These are phyloP conservation scores for Lojkania enalia DNA, from an alignment of 2,329 filamentous ascomycete genomes.

Conservation along the genomic window DNA sequence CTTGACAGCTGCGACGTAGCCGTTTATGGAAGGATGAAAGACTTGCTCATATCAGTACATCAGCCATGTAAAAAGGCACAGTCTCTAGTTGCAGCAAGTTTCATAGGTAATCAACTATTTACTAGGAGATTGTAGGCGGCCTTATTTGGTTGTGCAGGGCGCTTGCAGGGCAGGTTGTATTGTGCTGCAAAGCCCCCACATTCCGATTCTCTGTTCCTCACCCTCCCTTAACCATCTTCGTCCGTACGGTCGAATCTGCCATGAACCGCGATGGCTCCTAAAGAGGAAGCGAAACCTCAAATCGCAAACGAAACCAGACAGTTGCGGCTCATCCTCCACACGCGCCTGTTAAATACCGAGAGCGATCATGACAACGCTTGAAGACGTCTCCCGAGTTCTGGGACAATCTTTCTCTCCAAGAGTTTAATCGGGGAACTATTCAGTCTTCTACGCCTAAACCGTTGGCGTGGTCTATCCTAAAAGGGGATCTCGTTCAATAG, in stretches of 20 bases:
- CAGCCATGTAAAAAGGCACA: no score
- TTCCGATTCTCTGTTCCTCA: constrained; percentile 5
- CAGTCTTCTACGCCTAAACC: constrained; percentile 9
- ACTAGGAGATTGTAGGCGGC: no score
- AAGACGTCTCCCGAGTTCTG: constrained; percentile 17
- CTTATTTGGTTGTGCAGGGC: no score
- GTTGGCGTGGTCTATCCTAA: constrained; percentile 3
- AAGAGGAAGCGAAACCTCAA: constrained; percentile 11
- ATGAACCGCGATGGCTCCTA: constrained; percentile 9
- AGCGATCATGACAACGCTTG: constrained; percentile 6
- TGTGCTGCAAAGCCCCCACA: constrained; percentile 7
- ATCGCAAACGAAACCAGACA: constrained; percentile 14
- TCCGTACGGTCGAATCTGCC: constrained; percentile 5
- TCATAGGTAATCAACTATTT: no score
- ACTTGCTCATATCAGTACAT: no score
- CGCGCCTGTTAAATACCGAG: constrained; percentile 14
- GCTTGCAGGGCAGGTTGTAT: no score
- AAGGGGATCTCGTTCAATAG: constrained; percentile 10
- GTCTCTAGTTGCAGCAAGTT: no score
- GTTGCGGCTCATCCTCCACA: constrained; percentile 6
- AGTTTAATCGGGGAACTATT: constrained; percentile 15
- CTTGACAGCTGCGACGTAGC: no score
- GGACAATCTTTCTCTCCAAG: constrained; percentile 18
- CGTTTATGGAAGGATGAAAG: no score
- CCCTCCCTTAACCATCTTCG: constrained; percentile 5